Evolutionary conservation across 495 filamentous ascomycete genomes (phyloP), one percentile per base, ranked within the genome.

Genomic region (Chaetomidium leptoderma): DNA sequence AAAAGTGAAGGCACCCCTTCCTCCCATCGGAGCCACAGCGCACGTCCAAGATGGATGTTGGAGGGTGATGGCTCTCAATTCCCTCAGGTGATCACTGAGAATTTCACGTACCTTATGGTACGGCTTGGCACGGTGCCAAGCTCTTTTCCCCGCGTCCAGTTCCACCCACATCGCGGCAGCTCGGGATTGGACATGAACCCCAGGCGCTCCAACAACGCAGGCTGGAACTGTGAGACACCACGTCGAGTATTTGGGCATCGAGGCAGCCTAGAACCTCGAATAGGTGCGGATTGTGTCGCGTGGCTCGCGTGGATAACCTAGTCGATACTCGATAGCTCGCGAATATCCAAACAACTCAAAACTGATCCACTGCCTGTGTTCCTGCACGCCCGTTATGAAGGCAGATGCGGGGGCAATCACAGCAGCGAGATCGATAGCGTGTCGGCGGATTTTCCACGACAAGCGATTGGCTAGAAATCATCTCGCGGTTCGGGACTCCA

Each of bases 81-180:
- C 27, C 8, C 46, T 49, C 46, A 49, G 46, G 46, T 49, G 46
- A 49, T 27, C 46, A 33, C 8, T 35, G n/a, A 16, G 35, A 33
- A 35, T 35, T 35, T 49, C 14, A 8, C 7, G 4, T n/a, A 6
- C 5, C 3, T 23, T 10, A 21, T n/a, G n/a, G n/a, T n/a, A n/a
- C n/a, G n/a, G 29, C 46, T 49, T 49, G 46, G 46, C 46, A 49
- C 2, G 7, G 16, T 9, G 42, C 42, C 42, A 45, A n/a, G n/a
- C n/a, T n/a, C n/a, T n/a, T n/a, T n/a, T n/a, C n/a, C n/a, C n/a
- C n/a, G n/a, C n/a, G n/a, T n/a, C n/a, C n/a, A n/a, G n/a, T n/a
- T n/a, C n/a, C n/a, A n/a, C n/a, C n/a, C n/a, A n/a, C n/a, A n/a
- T n/a, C n/a, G n/a, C n/a, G n/a, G n/a, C n/a, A n/a, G n/a, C n/a